Percentiles rank a stretch among this genome's conserved stretches.
Evolutionary conservation across 2,329 filamentous ascomycete genomes (phyloP).

Genomic region (Sporothrix mexicana): DNA sequence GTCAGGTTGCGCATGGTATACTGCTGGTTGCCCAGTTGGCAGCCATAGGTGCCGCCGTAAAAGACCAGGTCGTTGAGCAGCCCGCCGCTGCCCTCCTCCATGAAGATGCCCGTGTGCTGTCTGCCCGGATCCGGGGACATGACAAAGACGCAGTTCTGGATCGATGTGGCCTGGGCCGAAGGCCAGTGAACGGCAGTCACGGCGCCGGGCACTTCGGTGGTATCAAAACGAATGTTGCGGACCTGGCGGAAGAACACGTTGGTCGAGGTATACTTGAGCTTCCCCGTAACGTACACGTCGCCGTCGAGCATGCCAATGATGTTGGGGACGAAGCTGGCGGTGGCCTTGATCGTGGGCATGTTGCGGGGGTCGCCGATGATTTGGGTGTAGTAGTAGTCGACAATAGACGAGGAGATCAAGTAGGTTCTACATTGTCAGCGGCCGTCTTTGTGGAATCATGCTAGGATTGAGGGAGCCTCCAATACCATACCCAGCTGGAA

Average conservation of each 20-base stretch:
- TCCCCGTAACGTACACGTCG: conserved; percentile 51
- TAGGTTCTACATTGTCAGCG: conserved; percentile 37
- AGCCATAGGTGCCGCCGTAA: conserved; percentile 69
- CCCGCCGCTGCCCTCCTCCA: conserved; percentile 69
- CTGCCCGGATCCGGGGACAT: conserved; percentile 55
- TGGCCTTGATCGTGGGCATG: conserved; percentile 42
- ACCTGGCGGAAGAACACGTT: conserved; percentile 55
- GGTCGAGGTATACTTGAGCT: conserved; percentile 57
- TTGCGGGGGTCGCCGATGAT: conserved; percentile 38
- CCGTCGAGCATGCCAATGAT: conserved; percentile 56
- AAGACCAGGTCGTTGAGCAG: conserved; percentile 73
- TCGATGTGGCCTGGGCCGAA: conserved; percentile 66
- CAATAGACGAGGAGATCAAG: conserved; percentile 38
- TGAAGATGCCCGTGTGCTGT: conserved; percentile 63
- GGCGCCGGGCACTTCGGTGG: conserved; percentile 36
- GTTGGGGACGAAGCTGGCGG: conserved; percentile 51
- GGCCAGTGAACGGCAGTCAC: conserved; percentile 65
- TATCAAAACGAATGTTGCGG: conserved; percentile 40
- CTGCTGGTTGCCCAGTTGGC: conserved; percentile 67
- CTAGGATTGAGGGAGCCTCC: no score
- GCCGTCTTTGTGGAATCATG: no score
- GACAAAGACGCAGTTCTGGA: conserved; percentile 64
- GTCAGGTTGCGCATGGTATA: conserved; percentile 73
- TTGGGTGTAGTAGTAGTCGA: conserved; percentile 41
- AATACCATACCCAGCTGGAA: conserved; percentile 39